A percentile compares a stretch with the other conserved stretches of the same genome.
Evolutionary conservation across 257 asterid species (phyloP).

Genomic region (Solanum piurae): DNA sequence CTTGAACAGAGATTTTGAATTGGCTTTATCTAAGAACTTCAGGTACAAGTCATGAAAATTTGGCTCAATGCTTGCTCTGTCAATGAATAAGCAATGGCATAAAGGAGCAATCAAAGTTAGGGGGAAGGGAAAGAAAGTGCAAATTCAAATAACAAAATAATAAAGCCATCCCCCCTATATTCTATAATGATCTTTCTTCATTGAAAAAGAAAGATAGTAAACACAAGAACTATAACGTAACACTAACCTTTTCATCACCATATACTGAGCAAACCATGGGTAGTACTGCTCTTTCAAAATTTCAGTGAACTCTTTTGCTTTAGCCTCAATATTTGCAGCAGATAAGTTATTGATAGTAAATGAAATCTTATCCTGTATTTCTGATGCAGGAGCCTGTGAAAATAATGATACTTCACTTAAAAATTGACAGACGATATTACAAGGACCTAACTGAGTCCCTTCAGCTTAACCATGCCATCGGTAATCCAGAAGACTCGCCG

Average conservation of each 20-base stretch:
- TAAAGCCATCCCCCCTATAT: background rate
- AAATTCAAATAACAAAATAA: background rate
- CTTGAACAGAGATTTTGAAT: slow-evolving; percentile 59
- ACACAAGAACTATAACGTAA: background rate
- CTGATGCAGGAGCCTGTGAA: slow-evolving; percentile 85
- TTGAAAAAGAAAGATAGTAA: background rate
- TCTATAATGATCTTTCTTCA: background rate
- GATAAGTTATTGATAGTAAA: slow-evolving; percentile 80
- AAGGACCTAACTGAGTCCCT: background rate
- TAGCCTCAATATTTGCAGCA: slow-evolving; percentile 70
- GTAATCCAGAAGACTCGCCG: background rate
- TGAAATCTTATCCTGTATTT: slow-evolving; percentile 89
- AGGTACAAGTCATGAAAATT: slow-evolving; percentile 95
- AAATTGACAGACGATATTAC: background rate
- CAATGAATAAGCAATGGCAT: background rate
- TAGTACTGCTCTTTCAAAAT: slow-evolving; percentile 60
- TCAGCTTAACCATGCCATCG: background rate
- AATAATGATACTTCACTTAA: background rate
- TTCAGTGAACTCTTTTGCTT: slow-evolving; percentile 81
- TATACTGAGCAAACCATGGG: slow-evolving; percentile 97
- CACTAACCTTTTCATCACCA: slow-evolving; percentile 91
- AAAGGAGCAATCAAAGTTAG: background rate
- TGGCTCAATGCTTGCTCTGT: slow-evolving; percentile 96
- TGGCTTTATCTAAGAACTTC: slow-evolving; percentile 88
- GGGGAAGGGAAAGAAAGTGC: background rate